These are phyloP conservation scores for Apiospora sp. DNA, from an alignment of 2,329 filamentous ascomycete species.

Conservation along the genomic window DNA sequence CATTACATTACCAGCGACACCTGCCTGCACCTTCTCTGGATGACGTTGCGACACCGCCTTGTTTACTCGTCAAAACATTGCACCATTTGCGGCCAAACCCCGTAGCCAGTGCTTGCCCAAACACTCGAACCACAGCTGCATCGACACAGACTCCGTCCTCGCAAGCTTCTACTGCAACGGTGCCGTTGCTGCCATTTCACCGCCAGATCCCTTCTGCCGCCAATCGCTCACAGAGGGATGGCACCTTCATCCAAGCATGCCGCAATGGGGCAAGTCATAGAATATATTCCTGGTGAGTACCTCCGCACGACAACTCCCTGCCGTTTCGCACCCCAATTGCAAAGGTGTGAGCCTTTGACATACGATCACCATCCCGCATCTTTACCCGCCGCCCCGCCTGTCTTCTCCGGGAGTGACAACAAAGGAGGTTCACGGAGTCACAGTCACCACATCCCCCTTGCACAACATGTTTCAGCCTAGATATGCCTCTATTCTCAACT, in stretches of 20 bases:
- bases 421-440: slow-evolving; percentile 2
- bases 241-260: slow-evolving; percentile 58
- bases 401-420: neutral
- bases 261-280: slow-evolving; percentile 88
- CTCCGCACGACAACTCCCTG: neutral
- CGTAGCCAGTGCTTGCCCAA: neutral
- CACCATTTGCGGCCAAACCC: neutral
- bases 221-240: slow-evolving; percentile 45
- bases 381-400: neutral
- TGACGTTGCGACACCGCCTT: slow-evolving; percentile 22
- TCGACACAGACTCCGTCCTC: neutral
- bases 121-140: neutral
- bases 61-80: slow-evolving; percentile 22
- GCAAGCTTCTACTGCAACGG: slow-evolving; percentile 7
- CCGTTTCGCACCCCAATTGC: neutral
- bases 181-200: neutral
- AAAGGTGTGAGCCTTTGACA: neutral
- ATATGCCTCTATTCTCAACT: slow-evolving; percentile 31
- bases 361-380: neutral
- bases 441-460: neutral
- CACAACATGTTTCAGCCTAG: slow-evolving; percentile 28
- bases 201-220: slow-evolving; percentile 22
- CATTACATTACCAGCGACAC: slow-evolving; percentile 1
- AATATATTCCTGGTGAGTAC: slow-evolving; percentile 89
- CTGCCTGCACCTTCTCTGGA: slow-evolving; percentile 17